Evolutionary conservation across 106 monocot genomes (phyloP).

Genomic region (Platanthera guangdongensis): DNA sequence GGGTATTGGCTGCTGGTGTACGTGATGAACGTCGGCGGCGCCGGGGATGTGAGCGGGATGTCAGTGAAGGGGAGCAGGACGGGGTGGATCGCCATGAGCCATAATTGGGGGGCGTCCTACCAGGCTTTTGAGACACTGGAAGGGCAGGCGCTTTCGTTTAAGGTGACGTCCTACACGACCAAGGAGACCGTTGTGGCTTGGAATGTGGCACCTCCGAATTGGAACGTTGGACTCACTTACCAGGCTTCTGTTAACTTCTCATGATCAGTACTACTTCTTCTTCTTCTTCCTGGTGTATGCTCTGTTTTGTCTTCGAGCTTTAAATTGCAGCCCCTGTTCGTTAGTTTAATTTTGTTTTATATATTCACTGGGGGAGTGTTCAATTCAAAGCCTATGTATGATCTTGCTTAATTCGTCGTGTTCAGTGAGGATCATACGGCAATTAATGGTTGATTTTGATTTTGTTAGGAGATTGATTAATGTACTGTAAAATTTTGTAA

Average conservation of each 20-base stretch:
- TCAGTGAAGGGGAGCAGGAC: constrained; percentile 49
- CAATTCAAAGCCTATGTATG: no score
- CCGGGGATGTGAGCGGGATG: constrained; percentile 47
- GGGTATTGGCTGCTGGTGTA: constrained; percentile 73
- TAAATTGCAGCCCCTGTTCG: no score
- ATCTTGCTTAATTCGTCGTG: no score
- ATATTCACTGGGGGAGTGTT: no score
- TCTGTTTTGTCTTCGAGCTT: no score
- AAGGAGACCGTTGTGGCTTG: constrained; percentile 35
- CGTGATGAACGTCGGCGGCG: constrained; percentile 65
- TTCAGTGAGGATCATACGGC: no score
- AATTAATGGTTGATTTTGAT: no score
- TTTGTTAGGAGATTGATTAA: no score
- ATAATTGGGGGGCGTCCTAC: constrained; percentile 78
- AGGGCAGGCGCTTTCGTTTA: constrained; percentile 54
- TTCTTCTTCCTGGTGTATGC: no score
- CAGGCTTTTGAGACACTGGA: constrained; percentile 48
- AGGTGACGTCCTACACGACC: constrained; percentile 47
- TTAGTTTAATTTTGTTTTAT: no score
- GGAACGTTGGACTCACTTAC: constrained; percentile 59
- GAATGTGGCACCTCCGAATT: constrained; percentile 55
- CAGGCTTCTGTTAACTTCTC: constrained; percentile 11
- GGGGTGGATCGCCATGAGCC: constrained; percentile 59
- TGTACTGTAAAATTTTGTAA: no score
- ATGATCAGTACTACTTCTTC: neutral